Evolutionary conservation across 139 green algal genomes (phyloP).

Genomic region (Pleodorina starrii): DNA sequence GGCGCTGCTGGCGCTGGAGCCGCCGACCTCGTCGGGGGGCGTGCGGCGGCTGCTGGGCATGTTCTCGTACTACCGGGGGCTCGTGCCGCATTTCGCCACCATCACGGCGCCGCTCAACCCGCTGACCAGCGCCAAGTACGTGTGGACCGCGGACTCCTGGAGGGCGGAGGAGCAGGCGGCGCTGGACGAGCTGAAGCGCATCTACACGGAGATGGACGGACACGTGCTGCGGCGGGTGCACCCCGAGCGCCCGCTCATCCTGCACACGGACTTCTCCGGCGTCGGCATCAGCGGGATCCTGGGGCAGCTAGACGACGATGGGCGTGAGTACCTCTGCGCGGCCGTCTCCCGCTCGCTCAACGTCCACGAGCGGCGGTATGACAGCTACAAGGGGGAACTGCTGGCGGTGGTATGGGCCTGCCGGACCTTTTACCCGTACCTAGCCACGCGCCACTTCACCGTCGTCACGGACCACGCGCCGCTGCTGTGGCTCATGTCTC

Average conservation of each 20-base stretch:
- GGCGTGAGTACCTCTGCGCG: background rate
- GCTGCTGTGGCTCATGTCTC: slow-evolving; percentile 47
- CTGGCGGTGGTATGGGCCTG: slow-evolving; percentile 21
- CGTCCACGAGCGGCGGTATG: slow-evolving; percentile 39
- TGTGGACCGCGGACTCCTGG: background rate
- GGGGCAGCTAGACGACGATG: background rate
- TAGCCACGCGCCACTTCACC: slow-evolving; percentile 20
- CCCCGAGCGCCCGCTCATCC: background rate
- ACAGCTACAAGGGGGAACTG: slow-evolving; percentile 15
- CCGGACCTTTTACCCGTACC: background rate
- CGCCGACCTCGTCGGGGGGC: background rate
- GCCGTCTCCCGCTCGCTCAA: slow-evolving; percentile 35
- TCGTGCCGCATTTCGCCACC: background rate
- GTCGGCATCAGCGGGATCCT: background rate
- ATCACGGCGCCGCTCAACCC: too few relatives aligned
- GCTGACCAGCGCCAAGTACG: background rate
- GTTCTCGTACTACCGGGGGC: too few relatives aligned
- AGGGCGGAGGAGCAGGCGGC: background rate
- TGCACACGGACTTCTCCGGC: too few relatives aligned
- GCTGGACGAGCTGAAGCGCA: too few relatives aligned
- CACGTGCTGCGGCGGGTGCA: background rate
- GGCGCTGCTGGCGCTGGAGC: too few relatives aligned
- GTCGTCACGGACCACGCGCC: slow-evolving; percentile 51
- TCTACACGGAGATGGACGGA: background rate
- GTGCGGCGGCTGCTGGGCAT: too few relatives aligned